phyloP scores from a whole-genome alignment of 139 green algal species.

The Chlamydomonas urium region DNA sequence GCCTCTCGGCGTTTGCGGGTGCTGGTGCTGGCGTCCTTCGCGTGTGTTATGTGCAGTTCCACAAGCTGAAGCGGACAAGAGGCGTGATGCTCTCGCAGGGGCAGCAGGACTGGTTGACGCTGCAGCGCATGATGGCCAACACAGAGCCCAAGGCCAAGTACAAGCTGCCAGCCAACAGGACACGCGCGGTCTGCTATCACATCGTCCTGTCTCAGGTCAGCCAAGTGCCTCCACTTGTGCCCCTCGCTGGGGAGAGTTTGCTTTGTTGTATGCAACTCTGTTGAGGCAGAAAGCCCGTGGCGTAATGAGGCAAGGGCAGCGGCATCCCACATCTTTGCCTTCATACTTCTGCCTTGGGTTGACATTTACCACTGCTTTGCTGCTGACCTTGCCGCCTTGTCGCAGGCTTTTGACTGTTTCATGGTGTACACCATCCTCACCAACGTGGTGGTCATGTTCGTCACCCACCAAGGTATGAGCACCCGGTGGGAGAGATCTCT shows the following conservation, averaged over 20 bases:
- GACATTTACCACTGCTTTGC: too few relatives aligned
- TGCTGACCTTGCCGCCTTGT: too few relatives aligned
- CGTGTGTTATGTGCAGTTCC: slow-evolving; percentile 33
- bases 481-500: slow-evolving; percentile 17
- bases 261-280: too few relatives aligned
- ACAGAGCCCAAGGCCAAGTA: slow-evolving; percentile 10
- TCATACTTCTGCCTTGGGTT: too few relatives aligned
- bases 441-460: slow-evolving; percentile 34
- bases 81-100: slow-evolving; percentile 33
- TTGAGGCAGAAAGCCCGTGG: too few relatives aligned
- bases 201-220: background rate
- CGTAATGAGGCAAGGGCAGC: too few relatives aligned
- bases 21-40: too few relatives aligned
- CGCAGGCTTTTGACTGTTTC: slow-evolving; percentile 9
- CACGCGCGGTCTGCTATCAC: background rate
- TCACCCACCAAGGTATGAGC: slow-evolving; percentile 18
- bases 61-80: slow-evolving; percentile 36
- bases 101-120: slow-evolving; percentile 44
- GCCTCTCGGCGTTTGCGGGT: too few relatives aligned
- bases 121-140: slow-evolving; percentile 34
- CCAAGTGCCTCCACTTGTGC: too few relatives aligned
- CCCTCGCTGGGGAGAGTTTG: too few relatives aligned
- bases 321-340: too few relatives aligned
- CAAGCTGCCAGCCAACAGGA: background rate
- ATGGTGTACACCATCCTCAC: slow-evolving; percentile 18